Percentiles rank a stretch among this genome's conserved stretches.
phyloP scores from a whole-genome alignment of 179 eudicot species.

The Spinacia oleracea region DNA sequence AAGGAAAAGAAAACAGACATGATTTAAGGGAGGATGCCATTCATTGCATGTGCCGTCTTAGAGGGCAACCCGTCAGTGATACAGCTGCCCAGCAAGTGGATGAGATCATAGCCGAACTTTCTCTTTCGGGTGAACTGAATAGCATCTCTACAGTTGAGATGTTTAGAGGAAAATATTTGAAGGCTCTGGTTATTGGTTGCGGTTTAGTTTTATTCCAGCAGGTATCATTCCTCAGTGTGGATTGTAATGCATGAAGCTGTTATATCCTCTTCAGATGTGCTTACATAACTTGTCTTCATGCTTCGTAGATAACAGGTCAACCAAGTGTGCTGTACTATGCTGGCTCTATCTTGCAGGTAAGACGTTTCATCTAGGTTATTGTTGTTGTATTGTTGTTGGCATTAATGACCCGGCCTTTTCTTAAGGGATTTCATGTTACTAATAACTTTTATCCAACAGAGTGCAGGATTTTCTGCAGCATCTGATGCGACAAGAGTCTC shows the following conservation, averaged over 20 bases:
- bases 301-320: conserved; percentile 87
- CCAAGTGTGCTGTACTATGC: conserved; percentile 98
- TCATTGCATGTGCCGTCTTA: conserved; percentile 70
- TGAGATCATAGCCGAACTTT: conserved; percentile 79
- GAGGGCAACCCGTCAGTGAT: conserved; percentile 59
- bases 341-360: conserved; percentile 82
- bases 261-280: background rate
- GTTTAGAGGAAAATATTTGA: conserved; percentile 87
- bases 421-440: conserved; percentile 6
- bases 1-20: conserved; percentile 73
- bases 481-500: conserved; percentile 94
- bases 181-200: conserved; percentile 78
- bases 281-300: conserved; percentile 20
- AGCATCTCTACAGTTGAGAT: conserved; percentile 56
- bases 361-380: conserved; percentile 8
- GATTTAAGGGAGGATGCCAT: conserved; percentile 63
- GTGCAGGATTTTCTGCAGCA: conserved; percentile 98
- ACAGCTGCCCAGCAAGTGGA: conserved; percentile 74
- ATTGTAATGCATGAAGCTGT: background rate
- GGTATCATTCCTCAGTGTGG: conserved; percentile 38
- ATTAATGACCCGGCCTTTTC: background rate
- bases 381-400: background rate
- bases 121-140: conserved; percentile 57
- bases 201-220: conserved; percentile 96
- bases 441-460: conserved; percentile 43